These are phyloP conservation scores for Phallus indusiatus DNA, from an alignment of 768 basidiomycete genomes.

Conservation along the genomic window DNA sequence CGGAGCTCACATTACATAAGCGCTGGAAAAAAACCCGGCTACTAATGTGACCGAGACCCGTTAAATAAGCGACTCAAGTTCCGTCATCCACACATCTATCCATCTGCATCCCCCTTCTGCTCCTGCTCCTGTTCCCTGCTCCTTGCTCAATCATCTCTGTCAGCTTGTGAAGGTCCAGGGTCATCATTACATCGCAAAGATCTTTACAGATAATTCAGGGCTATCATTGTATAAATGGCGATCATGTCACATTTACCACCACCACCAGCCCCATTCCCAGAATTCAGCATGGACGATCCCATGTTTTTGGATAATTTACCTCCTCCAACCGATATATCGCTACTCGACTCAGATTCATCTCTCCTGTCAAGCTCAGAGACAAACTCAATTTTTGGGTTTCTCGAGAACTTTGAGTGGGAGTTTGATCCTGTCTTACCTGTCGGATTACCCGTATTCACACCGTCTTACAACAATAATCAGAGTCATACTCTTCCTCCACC, in stretches of 20 bases:
- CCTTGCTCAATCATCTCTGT: background rate
- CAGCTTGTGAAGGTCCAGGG: background rate
- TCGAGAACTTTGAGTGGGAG: conserved; percentile 70
- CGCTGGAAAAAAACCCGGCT: too few species aligned
- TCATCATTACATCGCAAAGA: too few species aligned
- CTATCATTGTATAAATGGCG: background rate
- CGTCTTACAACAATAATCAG: background rate
- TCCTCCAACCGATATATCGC: conserved; percentile 19
- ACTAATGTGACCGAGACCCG: too few species aligned
- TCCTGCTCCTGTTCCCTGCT: too few species aligned
- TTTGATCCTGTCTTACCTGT: conserved; percentile 32
- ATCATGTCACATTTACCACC: background rate
- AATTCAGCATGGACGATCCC: background rate
- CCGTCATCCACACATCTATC: too few species aligned
- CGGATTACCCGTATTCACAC: conserved; percentile 12
- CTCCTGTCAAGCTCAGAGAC: conserved; percentile 74
- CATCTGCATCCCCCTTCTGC: too few species aligned
- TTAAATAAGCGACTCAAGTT: too few species aligned
- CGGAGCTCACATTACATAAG: too few species aligned
- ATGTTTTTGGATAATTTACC: background rate
- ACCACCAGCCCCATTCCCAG: background rate
- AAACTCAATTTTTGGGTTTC: conserved; percentile 69
- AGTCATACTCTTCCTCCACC: conserved; percentile 10
- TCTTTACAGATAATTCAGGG: too few species aligned
- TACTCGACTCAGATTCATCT: background rate